Evolutionary conservation across 352 stramenopile species (phyloP), one percentile per base, ranked within the genome.

Genomic region (Phytophthora podocarpi): DNA sequence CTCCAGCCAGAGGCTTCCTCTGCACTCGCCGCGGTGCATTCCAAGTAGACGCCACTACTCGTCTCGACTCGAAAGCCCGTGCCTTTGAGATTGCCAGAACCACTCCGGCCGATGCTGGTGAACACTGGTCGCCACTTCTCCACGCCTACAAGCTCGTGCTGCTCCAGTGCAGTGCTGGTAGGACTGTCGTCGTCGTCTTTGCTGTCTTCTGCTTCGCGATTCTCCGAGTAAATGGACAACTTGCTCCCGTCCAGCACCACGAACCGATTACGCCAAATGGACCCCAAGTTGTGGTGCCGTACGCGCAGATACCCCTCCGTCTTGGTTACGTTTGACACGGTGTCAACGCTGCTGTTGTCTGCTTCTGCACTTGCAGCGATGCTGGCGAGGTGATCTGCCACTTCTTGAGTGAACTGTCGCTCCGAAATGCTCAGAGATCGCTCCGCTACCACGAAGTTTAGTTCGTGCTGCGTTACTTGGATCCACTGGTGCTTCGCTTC

Each of bases 51-150:
- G 2, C 80, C 76, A 20, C 73, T 78, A 18, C 78, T 77, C 4
- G 87, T 91, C 41, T 87, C 75, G 18, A 88, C 52, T n/a, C 78
- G 78, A 27, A 93, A 77, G 2, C 78, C 78, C 13, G 71, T 62
- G 3, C 70, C 64, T 49, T 68, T 72, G 8, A 69, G 24, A 12
- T n/a, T n/a, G n/a, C 36, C 23, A 5, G 56, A 41, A 2, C 51
- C 39, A n/a, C 50, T 64, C 1, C 59, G 55, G 2, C 58, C 46
- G 10, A 62, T 67, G 15, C 51, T 62, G 0, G 54, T 64, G 32
- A 74, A 76, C 18, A 78, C 69, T n/a, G 72, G 66, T 24, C 75
- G 66, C 81, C 82, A 91, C 37, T 82, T 71, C 20, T 82, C 54
- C 3, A 82, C 71, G 1, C 65, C 58, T 3, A 89, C 66, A 1